phyloP scores from a whole-genome alignment of 2,329 filamentous ascomycete genomes.

The Alternaria arbusti region DNA sequence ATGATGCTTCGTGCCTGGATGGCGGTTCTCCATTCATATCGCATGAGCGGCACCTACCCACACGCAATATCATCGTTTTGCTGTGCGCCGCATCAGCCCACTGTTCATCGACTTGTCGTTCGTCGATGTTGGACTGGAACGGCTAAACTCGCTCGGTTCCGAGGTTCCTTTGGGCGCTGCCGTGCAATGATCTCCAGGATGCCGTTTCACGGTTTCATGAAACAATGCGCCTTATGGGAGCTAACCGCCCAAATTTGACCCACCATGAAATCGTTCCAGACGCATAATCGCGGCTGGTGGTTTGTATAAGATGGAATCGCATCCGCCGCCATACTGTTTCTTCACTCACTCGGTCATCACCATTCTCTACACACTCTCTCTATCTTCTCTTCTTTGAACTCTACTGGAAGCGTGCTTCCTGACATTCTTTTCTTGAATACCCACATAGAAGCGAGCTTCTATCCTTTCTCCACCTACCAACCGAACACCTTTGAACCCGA shows the following conservation, averaged over 20 bases:
- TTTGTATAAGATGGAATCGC: constrained; percentile 3
- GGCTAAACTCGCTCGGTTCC: not conserved
- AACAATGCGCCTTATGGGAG: constrained; percentile 12
- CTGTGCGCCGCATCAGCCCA: not conserved
- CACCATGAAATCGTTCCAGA: not conserved
- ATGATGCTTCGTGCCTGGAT: not conserved
- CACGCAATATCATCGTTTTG: not conserved
- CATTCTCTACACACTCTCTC: constrained; percentile 9
- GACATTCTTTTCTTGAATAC: constrained; percentile 24
- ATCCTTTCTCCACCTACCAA: not conserved
- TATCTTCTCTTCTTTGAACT: constrained; percentile 6
- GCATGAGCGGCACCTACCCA: not conserved
- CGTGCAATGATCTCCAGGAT: constrained; percentile 31
- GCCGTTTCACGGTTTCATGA: constrained; percentile 27
- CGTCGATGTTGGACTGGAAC: not conserved
- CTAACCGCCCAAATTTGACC: constrained; percentile 3
- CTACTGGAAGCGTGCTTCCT: constrained; percentile 30
- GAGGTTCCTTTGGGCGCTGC: not conserved
- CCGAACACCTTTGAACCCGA: not conserved
- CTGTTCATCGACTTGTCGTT: not conserved
- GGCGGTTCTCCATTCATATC: not conserved
- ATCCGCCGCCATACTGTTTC: not conserved
- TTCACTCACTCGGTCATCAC: constrained; percentile 9
- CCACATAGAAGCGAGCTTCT: constrained; percentile 23
- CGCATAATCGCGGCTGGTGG: not conserved